Conservation (phyloP, 257 asterid species). For the Capsicum rhomboideum region DNA sequence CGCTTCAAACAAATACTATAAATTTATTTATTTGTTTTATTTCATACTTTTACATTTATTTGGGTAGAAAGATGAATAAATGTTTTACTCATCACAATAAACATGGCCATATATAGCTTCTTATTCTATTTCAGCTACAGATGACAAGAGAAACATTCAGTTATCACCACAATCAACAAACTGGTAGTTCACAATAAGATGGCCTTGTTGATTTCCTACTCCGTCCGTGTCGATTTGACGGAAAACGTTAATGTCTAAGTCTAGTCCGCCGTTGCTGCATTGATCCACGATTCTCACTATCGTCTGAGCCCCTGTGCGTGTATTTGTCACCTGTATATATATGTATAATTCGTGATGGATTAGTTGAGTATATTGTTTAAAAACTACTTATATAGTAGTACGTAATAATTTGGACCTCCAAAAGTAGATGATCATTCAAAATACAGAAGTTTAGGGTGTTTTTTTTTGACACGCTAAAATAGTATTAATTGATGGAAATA, state of each 20-base stretch:
- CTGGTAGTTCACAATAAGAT: constrained; percentile 19
- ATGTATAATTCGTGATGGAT: background rate
- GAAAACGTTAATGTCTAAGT: constrained; percentile 15
- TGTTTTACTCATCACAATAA: background rate
- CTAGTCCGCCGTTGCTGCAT: constrained; percentile 24
- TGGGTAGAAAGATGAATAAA: background rate
- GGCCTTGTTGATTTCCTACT: constrained; percentile 12
- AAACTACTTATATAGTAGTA: too few species aligned
- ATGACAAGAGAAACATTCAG: background rate
- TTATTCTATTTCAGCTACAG: background rate
- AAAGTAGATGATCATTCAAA: background rate
- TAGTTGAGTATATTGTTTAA: too few species aligned
- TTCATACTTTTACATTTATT: background rate
- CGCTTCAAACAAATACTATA: too few species aligned
- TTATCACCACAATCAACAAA: constrained; percentile 17
- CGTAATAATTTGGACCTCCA: background rate
- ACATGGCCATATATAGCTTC: background rate
- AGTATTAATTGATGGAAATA: too few species aligned
- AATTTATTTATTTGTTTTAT: background rate
- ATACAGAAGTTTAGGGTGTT: background rate
- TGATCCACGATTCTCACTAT: constrained; percentile 29
- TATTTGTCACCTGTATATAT: constrained; percentile 23
- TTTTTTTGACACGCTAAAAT: background rate
- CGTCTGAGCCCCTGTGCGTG: constrained; percentile 9
- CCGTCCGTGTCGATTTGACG: constrained; percentile 13